Evolutionary conservation across 805 yeast genomes (phyloP).

Genomic region (Saturnispora besseyi): DNA sequence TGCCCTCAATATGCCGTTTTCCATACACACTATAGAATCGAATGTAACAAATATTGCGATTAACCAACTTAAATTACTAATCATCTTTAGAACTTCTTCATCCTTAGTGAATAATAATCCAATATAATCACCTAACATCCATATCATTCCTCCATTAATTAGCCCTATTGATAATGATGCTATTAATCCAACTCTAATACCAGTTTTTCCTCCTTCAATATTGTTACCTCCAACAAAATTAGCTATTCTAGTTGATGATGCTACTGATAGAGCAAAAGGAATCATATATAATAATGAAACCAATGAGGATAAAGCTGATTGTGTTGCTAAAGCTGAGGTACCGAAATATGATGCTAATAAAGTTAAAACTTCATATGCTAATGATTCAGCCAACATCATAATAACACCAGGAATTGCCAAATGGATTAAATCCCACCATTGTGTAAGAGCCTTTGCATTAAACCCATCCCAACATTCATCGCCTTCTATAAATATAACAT

Average conservation of each 20-base stretch:
- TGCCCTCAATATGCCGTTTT: slow-evolving; percentile 67
- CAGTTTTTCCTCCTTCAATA: slow-evolving; percentile 26
- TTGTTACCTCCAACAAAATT: slow-evolving; percentile 39
- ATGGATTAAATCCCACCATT: slow-evolving; percentile 33
- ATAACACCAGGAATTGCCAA: slow-evolving; percentile 46
- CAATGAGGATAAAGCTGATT: slow-evolving; percentile 44
- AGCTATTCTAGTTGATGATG: slow-evolving; percentile 48
- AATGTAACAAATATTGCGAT: slow-evolving; percentile 57
- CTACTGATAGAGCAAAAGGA: slow-evolving; percentile 51
- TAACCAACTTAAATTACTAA: slow-evolving; percentile 51
- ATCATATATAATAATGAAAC: slow-evolving; percentile 45
- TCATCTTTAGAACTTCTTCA: slow-evolving; percentile 41
- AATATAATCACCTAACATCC: slow-evolving; percentile 36
- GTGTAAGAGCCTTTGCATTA: slow-evolving; percentile 24
- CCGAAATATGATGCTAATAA: slow-evolving; percentile 45
- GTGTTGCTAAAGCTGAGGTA: slow-evolving; percentile 46
- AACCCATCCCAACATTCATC: slow-evolving; percentile 65
- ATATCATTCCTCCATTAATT: slow-evolving; percentile 37
- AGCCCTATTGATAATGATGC: slow-evolving; percentile 28
- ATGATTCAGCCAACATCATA: slow-evolving; percentile 48
- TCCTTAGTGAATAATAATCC: slow-evolving; percentile 57
- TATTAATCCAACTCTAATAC: slow-evolving; percentile 35
- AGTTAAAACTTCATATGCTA: slow-evolving; percentile 51
- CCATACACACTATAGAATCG: slow-evolving; percentile 63
- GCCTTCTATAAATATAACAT: slow-evolving; percentile 54